Conservation (phyloP, 2,329 filamentous ascomycete species). For the Penicillium sp. region DNA sequence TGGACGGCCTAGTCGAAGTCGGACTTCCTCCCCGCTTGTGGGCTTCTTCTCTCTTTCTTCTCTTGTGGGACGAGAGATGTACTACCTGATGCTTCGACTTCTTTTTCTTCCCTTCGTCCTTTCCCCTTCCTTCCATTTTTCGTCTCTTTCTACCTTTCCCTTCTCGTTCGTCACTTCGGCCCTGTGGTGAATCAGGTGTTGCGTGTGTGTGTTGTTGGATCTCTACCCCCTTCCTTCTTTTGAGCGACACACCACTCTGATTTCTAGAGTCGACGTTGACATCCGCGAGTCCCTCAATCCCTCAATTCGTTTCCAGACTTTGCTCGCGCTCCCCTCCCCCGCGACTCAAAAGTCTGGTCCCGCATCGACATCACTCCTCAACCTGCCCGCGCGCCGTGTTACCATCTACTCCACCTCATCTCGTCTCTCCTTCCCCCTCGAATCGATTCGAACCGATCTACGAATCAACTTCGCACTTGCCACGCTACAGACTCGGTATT, state of each 20-base stretch:
- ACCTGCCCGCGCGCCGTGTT: no score
- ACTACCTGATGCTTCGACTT: constrained; percentile 9
- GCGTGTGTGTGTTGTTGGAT: background rate
- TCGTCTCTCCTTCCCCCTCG: background rate
- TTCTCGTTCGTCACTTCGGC: background rate
- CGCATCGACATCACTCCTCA: no score
- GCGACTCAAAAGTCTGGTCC: constrained; percentile 3
- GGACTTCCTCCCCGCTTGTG: constrained; percentile 16
- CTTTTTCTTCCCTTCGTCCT: background rate
- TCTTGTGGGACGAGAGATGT: constrained; percentile 28
- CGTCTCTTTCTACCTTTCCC: background rate
- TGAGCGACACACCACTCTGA: no score
- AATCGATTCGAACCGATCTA: constrained; percentile 3
- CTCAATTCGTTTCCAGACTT: background rate
- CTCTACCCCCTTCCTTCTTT: background rate
- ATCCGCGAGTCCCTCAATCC: no score
- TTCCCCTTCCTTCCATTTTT: constrained; percentile 4
- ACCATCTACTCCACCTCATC: background rate
- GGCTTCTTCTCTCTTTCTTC: constrained; percentile 14
- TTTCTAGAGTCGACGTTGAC: no score
- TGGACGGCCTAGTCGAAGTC: constrained; percentile 1
- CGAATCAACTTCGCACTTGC: constrained; percentile 7
- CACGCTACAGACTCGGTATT: constrained; percentile 5
- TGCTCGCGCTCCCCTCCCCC: background rate
- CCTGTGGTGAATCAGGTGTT: background rate